These are phyloP conservation scores for Verbena officinalis DNA, from an alignment of 257 asterid species.

Conservation along the genomic window DNA sequence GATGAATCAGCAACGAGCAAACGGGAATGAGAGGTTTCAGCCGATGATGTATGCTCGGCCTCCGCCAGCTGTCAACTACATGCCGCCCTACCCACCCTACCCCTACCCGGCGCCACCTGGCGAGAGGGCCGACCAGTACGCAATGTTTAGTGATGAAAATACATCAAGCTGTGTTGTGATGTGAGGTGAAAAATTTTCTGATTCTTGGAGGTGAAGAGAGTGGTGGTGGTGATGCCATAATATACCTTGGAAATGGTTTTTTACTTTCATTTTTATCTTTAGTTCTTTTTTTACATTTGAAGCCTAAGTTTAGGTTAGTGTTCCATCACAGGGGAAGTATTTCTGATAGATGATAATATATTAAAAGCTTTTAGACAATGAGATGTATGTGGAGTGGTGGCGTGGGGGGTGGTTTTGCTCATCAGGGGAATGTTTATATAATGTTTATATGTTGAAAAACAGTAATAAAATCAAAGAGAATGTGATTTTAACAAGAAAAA, in stretches of 20 bases:
- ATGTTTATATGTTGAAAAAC: slow-evolving; percentile 49
- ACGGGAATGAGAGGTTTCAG: slow-evolving; percentile 92
- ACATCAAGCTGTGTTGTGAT: slow-evolving; percentile 65
- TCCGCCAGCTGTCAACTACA: slow-evolving; percentile 84
- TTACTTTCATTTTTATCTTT: slow-evolving; percentile 27
- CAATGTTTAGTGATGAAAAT: slow-evolving; percentile 75
- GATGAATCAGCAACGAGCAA: slow-evolving; percentile 92
- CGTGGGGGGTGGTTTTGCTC: slow-evolving; percentile 28
- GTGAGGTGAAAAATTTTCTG: slow-evolving; percentile 39
- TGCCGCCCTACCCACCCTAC: slow-evolving; percentile 70
- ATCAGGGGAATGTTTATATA: slow-evolving; percentile 48
- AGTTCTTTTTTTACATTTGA: slow-evolving; percentile 16
- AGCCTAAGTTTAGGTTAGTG: slow-evolving; percentile 48
- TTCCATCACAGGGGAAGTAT: slow-evolving; percentile 39
- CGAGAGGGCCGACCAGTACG: slow-evolving; percentile 50
- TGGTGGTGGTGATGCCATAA: slow-evolving; percentile 37
- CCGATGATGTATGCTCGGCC: slow-evolving; percentile 99
- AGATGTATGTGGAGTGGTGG: slow-evolving; percentile 18
- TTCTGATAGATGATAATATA: slow-evolving; percentile 50
- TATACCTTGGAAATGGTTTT: slow-evolving; percentile 52
- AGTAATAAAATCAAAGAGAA: slow-evolving; percentile 43
- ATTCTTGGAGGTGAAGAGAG: slow-evolving; percentile 3
- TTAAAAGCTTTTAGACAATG: slow-evolving; percentile 43
- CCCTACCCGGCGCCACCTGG: slow-evolving; percentile 68
- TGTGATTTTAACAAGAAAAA: slow-evolving; percentile 32